Percentiles rank a stretch among this genome's conserved stretches.
Conservation (phyloP, 2,329 filamentous ascomycete genomes). For the Trematosphaeria pertusa region DNA sequence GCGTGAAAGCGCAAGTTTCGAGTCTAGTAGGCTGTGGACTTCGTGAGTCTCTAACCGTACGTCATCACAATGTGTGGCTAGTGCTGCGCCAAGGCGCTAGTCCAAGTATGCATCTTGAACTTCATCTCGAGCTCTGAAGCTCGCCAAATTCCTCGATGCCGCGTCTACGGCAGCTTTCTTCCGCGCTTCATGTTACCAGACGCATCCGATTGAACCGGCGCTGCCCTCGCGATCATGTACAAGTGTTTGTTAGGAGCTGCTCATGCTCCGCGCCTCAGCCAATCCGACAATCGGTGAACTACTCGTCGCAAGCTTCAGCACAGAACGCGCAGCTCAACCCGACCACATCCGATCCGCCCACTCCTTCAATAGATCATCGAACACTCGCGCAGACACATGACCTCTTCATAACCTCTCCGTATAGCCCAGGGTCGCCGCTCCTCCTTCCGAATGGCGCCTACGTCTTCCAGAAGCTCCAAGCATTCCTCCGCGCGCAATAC, state of each 20-base stretch:
- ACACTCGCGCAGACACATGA: conserved; percentile 65
- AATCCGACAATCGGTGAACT: conserved; percentile 30
- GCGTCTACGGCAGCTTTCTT: conserved; percentile 33
- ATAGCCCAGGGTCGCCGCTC: conserved; percentile 85
- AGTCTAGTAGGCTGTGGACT: conserved; percentile 5
- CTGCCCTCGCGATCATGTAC: conserved; percentile 13
- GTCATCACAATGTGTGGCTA: conserved; percentile 23
- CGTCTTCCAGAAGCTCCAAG: conserved; percentile 82
- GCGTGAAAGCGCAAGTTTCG: conserved; percentile 6
- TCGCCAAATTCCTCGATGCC: conserved; percentile 38
- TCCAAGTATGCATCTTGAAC: conserved; percentile 23
- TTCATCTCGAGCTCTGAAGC: conserved; percentile 14
- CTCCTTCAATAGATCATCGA: conserved; percentile 58
- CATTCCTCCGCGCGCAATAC: conserved; percentile 84
- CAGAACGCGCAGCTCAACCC: conserved; percentile 36
- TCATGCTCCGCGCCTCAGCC: conserved; percentile 44
- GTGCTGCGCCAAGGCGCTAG: conserved; percentile 33
- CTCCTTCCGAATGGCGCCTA: conserved; percentile 82
- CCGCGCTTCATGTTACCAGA: conserved; percentile 19
- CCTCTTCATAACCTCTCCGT: conserved; percentile 78
- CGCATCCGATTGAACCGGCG: conserved; percentile 11
- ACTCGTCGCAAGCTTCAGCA: conserved; percentile 19
- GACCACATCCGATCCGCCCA: conserved; percentile 41
- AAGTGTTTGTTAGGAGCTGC: conserved; percentile 31
- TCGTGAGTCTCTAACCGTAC: not conserved